These are phyloP conservation scores for Panicum virgatum DNA, from an alignment of 202 grass and related monocot genomes.

Conservation along the genomic window DNA sequence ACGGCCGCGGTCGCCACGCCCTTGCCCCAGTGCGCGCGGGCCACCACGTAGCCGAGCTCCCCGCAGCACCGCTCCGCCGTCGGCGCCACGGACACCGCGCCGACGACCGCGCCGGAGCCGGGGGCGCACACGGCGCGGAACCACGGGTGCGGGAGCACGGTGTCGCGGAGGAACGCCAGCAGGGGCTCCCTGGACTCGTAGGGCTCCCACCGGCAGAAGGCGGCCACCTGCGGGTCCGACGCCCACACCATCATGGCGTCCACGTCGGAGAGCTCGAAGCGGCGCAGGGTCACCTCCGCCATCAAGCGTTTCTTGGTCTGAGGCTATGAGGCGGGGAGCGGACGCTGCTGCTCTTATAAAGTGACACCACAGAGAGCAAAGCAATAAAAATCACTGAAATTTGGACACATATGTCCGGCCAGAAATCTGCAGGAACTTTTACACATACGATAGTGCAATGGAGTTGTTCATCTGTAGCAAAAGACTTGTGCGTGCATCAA, in stretches of 20 bases:
- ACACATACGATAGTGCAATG: too few relatives aligned
- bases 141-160: conserved; percentile 80
- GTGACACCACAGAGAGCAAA: too few relatives aligned
- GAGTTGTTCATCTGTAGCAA: too few relatives aligned
- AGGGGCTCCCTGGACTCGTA: conserved; percentile 62
- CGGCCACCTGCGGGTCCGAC: conserved; percentile 67
- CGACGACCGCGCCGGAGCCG: conserved; percentile 41
- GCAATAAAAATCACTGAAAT: neutral
- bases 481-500: neutral
- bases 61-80: conserved; percentile 38
- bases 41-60: conserved; percentile 75
- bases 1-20: conserved; percentile 57
- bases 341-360: neutral
- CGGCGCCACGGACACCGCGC: conserved; percentile 53
- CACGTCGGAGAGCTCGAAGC: conserved; percentile 62
- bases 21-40: conserved; percentile 60
- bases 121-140: conserved; percentile 74
- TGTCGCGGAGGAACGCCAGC: conserved; percentile 57
- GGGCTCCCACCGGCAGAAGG: conserved; percentile 68
- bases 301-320: neutral
- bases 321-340: neutral
- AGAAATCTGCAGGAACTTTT: neutral
- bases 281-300: conserved; percentile 56
- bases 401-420: neutral
- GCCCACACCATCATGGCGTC: conserved; percentile 81